Percentiles rank a stretch among this genome's conserved stretches.
phyloP scores from a whole-genome alignment of 371 early-diverging fungal genomes.

The Mortierella polycephala region DNA sequence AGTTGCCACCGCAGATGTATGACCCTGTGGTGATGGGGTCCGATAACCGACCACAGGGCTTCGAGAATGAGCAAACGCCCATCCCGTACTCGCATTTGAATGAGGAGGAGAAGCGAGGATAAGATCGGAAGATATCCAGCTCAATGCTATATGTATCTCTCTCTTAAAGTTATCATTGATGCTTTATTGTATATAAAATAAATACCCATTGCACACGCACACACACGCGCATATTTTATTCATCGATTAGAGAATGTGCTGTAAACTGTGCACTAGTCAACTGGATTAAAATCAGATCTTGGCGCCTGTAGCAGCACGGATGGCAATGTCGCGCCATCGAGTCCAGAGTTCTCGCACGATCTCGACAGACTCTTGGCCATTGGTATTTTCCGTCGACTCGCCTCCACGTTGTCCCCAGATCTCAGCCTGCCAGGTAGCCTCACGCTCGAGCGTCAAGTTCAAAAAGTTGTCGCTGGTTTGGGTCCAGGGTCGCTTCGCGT shows the following conservation, averaged over 20 bases:
- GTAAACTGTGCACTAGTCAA: no score
- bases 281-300: slow-evolving; percentile 10
- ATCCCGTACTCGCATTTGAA: not conserved
- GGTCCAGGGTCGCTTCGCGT: slow-evolving; percentile 10
- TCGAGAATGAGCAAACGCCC: slow-evolving; percentile 9
- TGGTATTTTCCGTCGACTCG: slow-evolving; percentile 27
- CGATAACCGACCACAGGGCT: slow-evolving; percentile 5
- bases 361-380: slow-evolving; percentile 38
- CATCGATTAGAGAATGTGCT: no score
- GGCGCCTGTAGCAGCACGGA: slow-evolving; percentile 26
- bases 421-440: slow-evolving; percentile 33
- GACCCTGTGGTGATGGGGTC: not conserved
- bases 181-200: no score
- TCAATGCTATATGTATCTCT: no score
- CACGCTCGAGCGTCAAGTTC: slow-evolving; percentile 15
- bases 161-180: no score
- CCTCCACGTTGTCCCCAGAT: slow-evolving; percentile 30
- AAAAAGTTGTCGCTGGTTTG: slow-evolving; percentile 3
- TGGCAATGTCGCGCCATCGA: slow-evolving; percentile 15
- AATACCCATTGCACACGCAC: no score
- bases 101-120: not conserved
- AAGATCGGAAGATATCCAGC: not conserved
- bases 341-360: slow-evolving; percentile 35
- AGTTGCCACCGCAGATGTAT: not conserved
- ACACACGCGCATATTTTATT: no score